Evolutionary conservation across 768 basidiomycete species (phyloP).

Genomic region (Trametes cingulata): DNA sequence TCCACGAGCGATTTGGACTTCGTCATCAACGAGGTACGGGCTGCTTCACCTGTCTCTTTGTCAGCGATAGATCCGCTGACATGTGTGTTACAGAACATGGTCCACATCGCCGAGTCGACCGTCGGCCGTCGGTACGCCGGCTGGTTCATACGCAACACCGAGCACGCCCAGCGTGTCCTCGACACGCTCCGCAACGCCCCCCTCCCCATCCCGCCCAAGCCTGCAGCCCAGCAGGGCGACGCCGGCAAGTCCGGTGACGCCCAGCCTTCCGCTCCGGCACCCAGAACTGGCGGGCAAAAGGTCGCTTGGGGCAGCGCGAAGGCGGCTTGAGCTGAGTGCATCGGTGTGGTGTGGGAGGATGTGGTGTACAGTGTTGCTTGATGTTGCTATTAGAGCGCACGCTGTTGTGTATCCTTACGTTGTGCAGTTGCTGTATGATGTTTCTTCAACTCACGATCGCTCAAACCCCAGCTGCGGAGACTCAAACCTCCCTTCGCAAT

Average conservation of each 20-base stretch:
- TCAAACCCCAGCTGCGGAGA: too few relatives aligned
- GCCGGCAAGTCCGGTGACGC: conserved; percentile 21
- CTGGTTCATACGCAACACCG: conserved; percentile 97
- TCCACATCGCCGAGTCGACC: conserved; percentile 93
- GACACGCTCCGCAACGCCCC: conserved; percentile 70
- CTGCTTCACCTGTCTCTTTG: not conserved
- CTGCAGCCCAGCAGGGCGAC: conserved; percentile 13
- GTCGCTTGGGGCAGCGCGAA: conserved; percentile 58
- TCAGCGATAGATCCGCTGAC: not conserved
- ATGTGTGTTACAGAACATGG: conserved; percentile 71
- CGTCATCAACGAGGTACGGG: conserved; percentile 84
- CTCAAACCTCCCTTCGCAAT: too few relatives aligned
- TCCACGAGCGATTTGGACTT: conserved; percentile 95
- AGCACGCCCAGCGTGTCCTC: conserved; percentile 84
- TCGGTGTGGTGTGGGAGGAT: not conserved
- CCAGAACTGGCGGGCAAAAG: conserved; percentile 48
- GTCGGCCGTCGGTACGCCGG: conserved; percentile 92
- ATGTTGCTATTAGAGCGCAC: conserved; percentile 5
- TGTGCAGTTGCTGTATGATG: conserved; percentile 14
- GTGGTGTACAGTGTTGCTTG: not conserved
- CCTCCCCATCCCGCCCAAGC: conserved; percentile 40
- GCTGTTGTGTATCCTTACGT: conserved; percentile 19
- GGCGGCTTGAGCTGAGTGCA: conserved; percentile 23
- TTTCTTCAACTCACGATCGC: not conserved
- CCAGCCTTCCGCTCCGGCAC: conserved; percentile 25